Percentiles rank a stretch among this genome's conserved stretches.
Conservation (phyloP, 139 green algal genomes). For the Pedinophyceae sp. region DNA sequence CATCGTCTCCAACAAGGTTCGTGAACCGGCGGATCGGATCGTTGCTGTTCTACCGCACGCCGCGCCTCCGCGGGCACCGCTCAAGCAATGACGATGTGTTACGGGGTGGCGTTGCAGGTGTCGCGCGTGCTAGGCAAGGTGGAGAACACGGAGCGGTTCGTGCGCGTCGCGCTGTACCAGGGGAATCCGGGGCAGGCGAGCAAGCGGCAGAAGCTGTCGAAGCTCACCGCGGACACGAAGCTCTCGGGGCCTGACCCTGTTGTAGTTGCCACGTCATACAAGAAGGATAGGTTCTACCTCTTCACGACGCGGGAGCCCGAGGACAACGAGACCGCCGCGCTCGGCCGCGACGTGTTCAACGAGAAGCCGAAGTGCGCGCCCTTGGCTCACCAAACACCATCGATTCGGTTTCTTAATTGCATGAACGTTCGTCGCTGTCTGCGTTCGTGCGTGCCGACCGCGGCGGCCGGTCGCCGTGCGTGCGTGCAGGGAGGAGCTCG, state of each 20-base stretch:
- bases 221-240: constrained; percentile 9
- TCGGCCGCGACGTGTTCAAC: constrained; percentile 88
- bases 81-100: too few species aligned
- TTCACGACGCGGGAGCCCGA: constrained; percentile 69
- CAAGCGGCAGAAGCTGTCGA: background rate
- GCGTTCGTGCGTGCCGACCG: too few species aligned
- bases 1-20: constrained; percentile 63
- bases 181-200: constrained; percentile 3
- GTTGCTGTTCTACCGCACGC: too few species aligned
- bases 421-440: too few species aligned
- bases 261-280: constrained; percentile 63
- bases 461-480: constrained; percentile 7
- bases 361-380: constrained; percentile 80
- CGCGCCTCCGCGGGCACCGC: too few species aligned
- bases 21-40: constrained; percentile 48
- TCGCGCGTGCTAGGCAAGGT: constrained; percentile 43
- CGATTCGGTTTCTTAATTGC: too few species aligned
- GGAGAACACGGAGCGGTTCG: constrained; percentile 90
- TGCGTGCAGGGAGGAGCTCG: background rate
- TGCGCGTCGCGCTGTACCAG: constrained; percentile 76
- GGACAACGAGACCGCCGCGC: constrained; percentile 50
- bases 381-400: too few species aligned
- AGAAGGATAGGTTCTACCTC: constrained; percentile 78
- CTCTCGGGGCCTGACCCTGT: constrained; percentile 50
- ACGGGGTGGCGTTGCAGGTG: too few species aligned